Base-by-base conservation (phyloP, 441 rosid species). In the Melastoma candidum region DNA sequence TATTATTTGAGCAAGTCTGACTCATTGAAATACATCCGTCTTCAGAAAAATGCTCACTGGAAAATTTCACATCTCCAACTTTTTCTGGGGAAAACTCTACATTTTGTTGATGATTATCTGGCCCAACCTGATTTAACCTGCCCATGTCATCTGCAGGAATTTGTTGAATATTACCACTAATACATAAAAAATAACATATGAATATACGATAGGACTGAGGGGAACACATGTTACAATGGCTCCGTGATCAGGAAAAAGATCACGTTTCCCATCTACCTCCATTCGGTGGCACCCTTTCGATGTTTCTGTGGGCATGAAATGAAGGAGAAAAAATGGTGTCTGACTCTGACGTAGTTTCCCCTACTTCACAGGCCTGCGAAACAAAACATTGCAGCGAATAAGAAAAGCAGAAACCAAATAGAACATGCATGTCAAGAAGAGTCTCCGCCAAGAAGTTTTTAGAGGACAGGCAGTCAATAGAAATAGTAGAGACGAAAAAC, bases 311-410 rank as follows among this genome's bases (percentile, higher is more conserved):
- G 39, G 68, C 51, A 57, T 76, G 81, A 74, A 82, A 82, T 52
- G 73, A 48, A 39, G 95, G 95, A 61, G 87, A 85, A 75, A 85
- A 85, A 51, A 85, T 73, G 17, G 75, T 75, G 56, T 68, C 69
- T 46, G 56, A 26, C 56, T 63, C 66, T 17, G 22, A 17, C 22
- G 22, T 17, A 58, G 57, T 69, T 22, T 70, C 57, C 57, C 53
- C 75, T 47, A 65, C 77, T 53, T 71, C 49, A 54, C 50, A 61
- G 24, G 46, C 80, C 92, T 84, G 81, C 62, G 26, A 26, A 12
- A n/a, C 25, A n/a, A 44, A 22, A 46, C n/a, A 13, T 54, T 7
- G 0, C 45, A 55, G 41, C 13, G 0, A 11, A 26, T 22, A 55
- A 55, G 26, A 22, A 46, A 46, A 29, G 22, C 10, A 14, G 43